Conservation (phyloP, 2,329 filamentous ascomycete genomes). For the Trichoderma lentiforme region DNA sequence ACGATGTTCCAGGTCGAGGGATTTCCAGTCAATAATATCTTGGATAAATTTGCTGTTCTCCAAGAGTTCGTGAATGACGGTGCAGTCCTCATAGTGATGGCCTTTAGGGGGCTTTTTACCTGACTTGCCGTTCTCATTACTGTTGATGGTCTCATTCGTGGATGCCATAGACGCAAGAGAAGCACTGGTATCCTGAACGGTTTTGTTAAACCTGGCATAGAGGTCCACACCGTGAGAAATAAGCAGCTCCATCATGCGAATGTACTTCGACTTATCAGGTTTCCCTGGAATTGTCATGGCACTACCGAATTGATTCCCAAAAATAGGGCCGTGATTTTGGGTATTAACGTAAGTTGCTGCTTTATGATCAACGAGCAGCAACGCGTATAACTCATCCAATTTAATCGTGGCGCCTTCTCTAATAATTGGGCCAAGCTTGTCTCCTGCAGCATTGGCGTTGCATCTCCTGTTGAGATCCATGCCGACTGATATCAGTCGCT, state of each 20-base stretch:
- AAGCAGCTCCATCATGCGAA: neutral
- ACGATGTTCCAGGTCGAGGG: slow-evolving; percentile 24
- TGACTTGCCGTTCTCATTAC: neutral
- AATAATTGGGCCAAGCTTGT: neutral
- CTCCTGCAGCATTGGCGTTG: neutral
- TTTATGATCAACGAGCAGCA: neutral
- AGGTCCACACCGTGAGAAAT: neutral
- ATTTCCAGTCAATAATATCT: slow-evolving; percentile 1
- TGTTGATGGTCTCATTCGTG: neutral
- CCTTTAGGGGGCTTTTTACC: neutral
- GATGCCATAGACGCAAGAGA: neutral
- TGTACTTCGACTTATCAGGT: neutral
- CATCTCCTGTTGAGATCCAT: neutral
- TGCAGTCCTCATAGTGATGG: slow-evolving; percentile 17
- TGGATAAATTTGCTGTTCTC: slow-evolving; percentile 19
- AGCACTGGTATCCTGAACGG: neutral
- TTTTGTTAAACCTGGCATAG: neutral
- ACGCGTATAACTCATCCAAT: neutral
- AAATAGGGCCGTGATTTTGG: neutral
- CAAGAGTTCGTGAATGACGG: slow-evolving; percentile 26
- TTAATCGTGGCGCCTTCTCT: neutral
- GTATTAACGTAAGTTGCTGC: neutral
- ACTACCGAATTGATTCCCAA: neutral
- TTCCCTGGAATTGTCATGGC: neutral
- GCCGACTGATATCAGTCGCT: neutral